Percentiles rank a stretch among this genome's conserved stretches.
Evolutionary conservation across 2,329 filamentous ascomycete species (phyloP).

Genomic region (Fusarium pseudocircinatum): DNA sequence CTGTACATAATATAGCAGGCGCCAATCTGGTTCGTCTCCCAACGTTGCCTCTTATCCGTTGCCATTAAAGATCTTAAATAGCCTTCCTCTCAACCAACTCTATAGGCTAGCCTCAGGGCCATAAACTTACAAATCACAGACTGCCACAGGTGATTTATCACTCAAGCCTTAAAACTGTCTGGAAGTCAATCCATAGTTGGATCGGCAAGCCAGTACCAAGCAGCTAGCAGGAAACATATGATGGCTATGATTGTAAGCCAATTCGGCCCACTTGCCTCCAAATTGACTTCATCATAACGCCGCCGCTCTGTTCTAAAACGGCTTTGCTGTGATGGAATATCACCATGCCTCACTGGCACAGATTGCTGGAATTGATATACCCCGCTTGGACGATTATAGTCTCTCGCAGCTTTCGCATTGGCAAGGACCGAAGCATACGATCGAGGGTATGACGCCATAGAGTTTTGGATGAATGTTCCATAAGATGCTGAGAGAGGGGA

Average conservation of each 20-base stretch:
- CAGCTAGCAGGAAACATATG: not conserved
- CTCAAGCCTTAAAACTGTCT: too few species aligned
- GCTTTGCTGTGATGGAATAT: not conserved
- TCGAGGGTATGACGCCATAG: not conserved
- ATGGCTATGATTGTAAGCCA: accelerated
- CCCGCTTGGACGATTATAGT: not conserved
- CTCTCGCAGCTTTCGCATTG: not conserved
- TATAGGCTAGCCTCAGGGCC: accelerated
- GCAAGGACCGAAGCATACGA: not conserved
- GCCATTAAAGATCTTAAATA: too few species aligned
- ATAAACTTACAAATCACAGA: accelerated
- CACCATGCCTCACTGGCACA: not conserved
- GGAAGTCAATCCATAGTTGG: accelerated
- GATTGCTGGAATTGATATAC: not conserved
- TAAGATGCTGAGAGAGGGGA: not conserved
- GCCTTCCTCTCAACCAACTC: not conserved
- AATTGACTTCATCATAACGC: not conserved
- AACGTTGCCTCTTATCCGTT: not conserved
- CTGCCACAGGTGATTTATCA: accelerated
- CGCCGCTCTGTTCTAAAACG: not conserved
- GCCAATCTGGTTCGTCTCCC: not conserved
- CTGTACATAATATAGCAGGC: not conserved
- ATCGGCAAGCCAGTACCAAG: not conserved
- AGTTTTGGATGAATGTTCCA: not conserved
- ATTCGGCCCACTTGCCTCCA: not conserved